phyloP scores from a whole-genome alignment of 495 filamentous ascomycete species.

The Friedmanniomyces endolithicus region DNA sequence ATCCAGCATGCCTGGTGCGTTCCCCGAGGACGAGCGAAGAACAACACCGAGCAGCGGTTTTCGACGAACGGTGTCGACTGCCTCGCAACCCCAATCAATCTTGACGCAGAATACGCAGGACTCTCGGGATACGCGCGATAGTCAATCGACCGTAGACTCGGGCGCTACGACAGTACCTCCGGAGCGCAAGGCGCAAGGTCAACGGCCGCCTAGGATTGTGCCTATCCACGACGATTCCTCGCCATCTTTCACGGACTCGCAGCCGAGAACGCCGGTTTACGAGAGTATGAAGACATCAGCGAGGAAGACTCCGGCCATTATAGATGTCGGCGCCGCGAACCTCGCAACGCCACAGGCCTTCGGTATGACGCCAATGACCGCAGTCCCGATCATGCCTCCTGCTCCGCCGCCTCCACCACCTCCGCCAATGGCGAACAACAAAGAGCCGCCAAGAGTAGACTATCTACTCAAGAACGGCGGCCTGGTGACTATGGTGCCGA shows the following conservation, averaged over 20 bases:
- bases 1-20: slow-evolving; percentile 18
- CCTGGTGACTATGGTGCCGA: slow-evolving; percentile 51
- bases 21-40: slow-evolving; percentile 14
- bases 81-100: slow-evolving; percentile 9
- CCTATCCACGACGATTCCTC: slow-evolving; percentile 33
- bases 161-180: slow-evolving; percentile 56
- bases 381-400: slow-evolving; percentile 27
- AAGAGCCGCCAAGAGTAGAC: slow-evolving; percentile 66
- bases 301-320: background rate
- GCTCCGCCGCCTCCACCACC: slow-evolving; percentile 79
- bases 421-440: slow-evolving; percentile 55
- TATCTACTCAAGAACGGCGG: slow-evolving; percentile 84
- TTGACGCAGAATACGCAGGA: slow-evolving; percentile 15
- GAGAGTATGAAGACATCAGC: slow-evolving; percentile 20
- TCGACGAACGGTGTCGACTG: slow-evolving; percentile 14
- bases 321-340: slow-evolving; percentile 6
- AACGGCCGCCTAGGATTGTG: slow-evolving; percentile 24
- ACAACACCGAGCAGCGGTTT: slow-evolving; percentile 20
- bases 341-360: slow-evolving; percentile 4
- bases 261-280: slow-evolving; percentile 44
- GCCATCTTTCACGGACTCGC: slow-evolving; percentile 32
- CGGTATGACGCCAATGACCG: slow-evolving; percentile 12
- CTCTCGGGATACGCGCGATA: slow-evolving; percentile 27
- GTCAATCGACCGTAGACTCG: slow-evolving; percentile 41
- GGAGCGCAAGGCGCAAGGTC: slow-evolving; percentile 36